phyloP scores from a whole-genome alignment of 148 eudicot species.

The Fagopyrum homotropicum region DNA sequence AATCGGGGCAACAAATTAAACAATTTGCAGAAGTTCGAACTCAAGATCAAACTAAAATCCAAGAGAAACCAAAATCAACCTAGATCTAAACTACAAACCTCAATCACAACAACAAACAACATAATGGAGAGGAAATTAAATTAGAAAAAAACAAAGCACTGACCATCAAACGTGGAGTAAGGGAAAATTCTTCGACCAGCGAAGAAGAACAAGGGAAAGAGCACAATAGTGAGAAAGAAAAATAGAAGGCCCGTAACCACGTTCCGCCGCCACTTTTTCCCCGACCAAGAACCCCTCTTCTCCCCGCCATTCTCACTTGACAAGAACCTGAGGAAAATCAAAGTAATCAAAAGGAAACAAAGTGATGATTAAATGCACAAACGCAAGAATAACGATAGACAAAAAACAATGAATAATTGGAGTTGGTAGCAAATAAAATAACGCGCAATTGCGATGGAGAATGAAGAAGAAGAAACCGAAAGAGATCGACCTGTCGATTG shows the following conservation, averaged over 20 bases:
- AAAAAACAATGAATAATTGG: not conserved
- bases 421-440: not conserved
- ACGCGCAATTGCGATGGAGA: not conserved
- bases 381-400: not conserved
- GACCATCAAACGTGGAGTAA: constrained; percentile 22
- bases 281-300: constrained; percentile 32
- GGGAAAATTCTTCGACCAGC: constrained; percentile 36
- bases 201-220: constrained; percentile 46
- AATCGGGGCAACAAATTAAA: not conserved
- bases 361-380: not conserved
- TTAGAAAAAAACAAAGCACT: not conserved
- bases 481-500: no score
- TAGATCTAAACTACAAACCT: not conserved
- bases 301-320: constrained; percentile 37
- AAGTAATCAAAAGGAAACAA: not conserved
- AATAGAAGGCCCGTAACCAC: constrained; percentile 31
- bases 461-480: not conserved
- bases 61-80: not conserved
- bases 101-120: not conserved
- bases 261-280: constrained; percentile 43
- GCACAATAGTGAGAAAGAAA: constrained; percentile 35
- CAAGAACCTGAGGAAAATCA: not conserved
- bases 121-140: constrained; percentile 2
- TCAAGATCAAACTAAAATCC: not conserved
- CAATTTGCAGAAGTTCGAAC: constrained; percentile 2